Evolutionary conservation across 345 rosid genomes (phyloP), one percentile per base, ranked within the genome.

Genomic region (Laguncularia racemosa): DNA sequence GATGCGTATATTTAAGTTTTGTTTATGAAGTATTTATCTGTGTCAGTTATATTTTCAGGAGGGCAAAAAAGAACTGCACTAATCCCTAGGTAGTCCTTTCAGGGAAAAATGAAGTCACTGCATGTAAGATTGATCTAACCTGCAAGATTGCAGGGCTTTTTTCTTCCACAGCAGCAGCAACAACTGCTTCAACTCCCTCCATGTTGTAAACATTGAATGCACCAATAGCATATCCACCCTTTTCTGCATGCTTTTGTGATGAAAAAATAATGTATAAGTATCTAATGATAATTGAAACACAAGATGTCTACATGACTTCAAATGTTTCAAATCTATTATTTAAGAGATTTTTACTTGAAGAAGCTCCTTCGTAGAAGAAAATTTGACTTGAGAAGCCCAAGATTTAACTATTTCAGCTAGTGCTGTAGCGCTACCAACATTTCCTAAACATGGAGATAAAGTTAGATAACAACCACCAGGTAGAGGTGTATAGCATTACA

Each of bases 81-180:
- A 33, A 9, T 6, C 28, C 1, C 40, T 0, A 33, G 40, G 40
- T 33, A 10, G 7, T 33, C 40, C 40, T 33, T 33, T 6, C 47
- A 45, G 26, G 20, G 14, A 20, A 49, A 17, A n/a, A 17, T 47
- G 43, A 6, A 40, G 18, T n/a, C 21, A 50, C 21, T 49, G 44
- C 48, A 16, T 45, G 20, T 23, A 18, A 16, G 44, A 46, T 67
- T 59, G 20, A 17, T 48, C 75, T 57, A 58, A 86, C 96, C 96
- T 92, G 98, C 64, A 92, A 72, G 63, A 92, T 92, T 67, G 96
- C 98, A 59, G 98, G 98, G 68, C 96, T 88, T 18, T 65, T 71
- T 81, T 88, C 90, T 72, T 83, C 86, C 84, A 86, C 98, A 48
- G 98, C 98, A 43, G 98, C 98, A 75, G 92, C 82, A 64, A 92